Percentiles rank a stretch among this genome's conserved stretches.
phyloP scores from a whole-genome alignment of 73 alveolate species.

The Tetrahymena thermophila region DNA sequence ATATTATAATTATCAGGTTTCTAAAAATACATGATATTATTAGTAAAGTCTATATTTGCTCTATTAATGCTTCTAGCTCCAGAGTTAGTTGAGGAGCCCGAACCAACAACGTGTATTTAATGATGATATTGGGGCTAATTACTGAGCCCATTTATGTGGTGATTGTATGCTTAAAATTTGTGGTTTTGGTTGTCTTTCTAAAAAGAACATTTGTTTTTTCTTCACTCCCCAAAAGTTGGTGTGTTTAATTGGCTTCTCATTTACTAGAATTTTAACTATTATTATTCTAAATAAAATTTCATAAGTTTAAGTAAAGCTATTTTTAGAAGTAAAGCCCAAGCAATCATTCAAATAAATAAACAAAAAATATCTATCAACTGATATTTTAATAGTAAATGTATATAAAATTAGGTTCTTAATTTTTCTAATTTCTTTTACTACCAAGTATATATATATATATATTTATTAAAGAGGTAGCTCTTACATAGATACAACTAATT shows the following conservation, averaged over 20 bases:
- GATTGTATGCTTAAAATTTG: neutral
- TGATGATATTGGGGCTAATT: neutral
- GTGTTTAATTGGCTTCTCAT: neutral
- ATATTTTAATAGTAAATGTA: neutral
- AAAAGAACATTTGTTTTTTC: neutral
- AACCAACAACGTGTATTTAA: neutral
- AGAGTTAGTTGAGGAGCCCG: neutral
- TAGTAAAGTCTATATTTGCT: neutral
- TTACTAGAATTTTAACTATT: neutral
- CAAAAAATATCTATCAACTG: neutral
- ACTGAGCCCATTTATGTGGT: neutral
- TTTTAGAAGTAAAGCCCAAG: neutral
- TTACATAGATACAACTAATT: neutral
- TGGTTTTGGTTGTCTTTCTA: neutral
- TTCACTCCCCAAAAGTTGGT: neutral
- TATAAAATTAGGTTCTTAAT: neutral
- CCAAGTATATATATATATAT: too few relatives aligned
- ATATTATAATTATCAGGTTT: neutral
- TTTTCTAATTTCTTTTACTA: neutral
- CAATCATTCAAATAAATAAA: neutral
- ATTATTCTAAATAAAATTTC: neutral
- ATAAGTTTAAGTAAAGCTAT: neutral
- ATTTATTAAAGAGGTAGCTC: too few relatives aligned
- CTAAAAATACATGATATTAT: neutral
- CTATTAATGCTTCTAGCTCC: neutral